phyloP scores from a whole-genome alignment of 345 rosid genomes.

The Populus alba region DNA sequence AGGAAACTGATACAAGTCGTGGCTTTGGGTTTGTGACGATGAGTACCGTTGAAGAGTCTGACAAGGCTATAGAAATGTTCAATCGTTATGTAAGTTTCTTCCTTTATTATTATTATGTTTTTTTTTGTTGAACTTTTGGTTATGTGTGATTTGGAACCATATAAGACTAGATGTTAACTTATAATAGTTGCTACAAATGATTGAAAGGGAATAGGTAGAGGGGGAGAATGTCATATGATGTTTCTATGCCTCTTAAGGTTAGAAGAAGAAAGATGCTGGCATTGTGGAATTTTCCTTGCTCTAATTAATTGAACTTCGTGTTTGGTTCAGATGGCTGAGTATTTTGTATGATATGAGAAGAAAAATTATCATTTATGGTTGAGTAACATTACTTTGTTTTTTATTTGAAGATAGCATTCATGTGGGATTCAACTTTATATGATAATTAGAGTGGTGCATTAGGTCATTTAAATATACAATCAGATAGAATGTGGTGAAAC shows the following conservation, averaged over 20 bases:
- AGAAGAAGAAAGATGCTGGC: not conserved
- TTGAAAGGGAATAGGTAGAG: not conserved
- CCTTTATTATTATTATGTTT: not conserved
- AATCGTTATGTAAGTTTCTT: conserved; percentile 63
- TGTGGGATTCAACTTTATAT: too few relatives aligned
- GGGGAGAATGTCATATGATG: not conserved
- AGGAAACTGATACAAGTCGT: conserved; percentile 79
- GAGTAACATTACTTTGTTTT: not conserved
- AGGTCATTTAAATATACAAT: not conserved
- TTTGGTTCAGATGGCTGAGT: not conserved
- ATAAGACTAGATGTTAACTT: not conserved
- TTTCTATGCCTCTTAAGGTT: not conserved
- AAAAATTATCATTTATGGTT: not conserved
- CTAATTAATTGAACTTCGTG: not conserved
- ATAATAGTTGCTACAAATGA: not conserved
- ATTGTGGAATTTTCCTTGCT: not conserved
- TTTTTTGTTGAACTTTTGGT: not conserved
- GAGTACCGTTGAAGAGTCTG: conserved; percentile 88
- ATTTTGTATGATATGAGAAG: not conserved
- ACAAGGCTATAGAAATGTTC: conserved; percentile 65
- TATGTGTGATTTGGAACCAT: not conserved
- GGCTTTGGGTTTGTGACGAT: conserved; percentile 94
- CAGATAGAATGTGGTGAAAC: too few relatives aligned
- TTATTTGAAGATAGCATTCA: too few relatives aligned
- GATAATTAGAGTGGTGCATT: not conserved